Base-by-base conservation (phyloP, 441 rosid genomes). In the Cnidoscolus chayamansa region DNA sequence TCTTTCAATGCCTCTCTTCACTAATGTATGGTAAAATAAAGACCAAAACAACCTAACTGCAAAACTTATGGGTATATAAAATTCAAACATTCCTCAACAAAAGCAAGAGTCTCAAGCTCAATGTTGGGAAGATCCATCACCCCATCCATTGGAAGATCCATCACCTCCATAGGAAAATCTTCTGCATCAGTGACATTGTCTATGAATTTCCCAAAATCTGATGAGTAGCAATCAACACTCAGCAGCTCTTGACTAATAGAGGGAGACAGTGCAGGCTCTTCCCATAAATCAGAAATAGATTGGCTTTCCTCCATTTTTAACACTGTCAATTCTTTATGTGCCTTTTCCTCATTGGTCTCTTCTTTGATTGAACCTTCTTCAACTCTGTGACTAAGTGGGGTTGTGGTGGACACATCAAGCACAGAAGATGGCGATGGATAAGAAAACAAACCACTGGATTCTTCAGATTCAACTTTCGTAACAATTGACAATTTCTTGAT, bases 351-450 rank as follows among this genome's bases (percentile, higher is more conserved):
- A n/a, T 15, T 35, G 64, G 16, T 62, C 20, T 70, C 68, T n/a
- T 67, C 68, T 55, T 65, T 51, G 32, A 72, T 59, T 43, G n/a
- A 43, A 56, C 43, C 56, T 19, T 55, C 80, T 19, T 55, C 80
- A 25, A 45, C 47, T 25, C 50, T 61, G 2, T 68, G 60, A 50
- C 75, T 16, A 50, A 10, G 62, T 49, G 75, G 65, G 53, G 76
- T 62, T 19, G 79, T 64, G 4, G 68, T 20, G 12, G 75, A 62
- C 19, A 71, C 70, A 67, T 79, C 86, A n/a, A 86, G 89, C 74
- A 84, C 89, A 7, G 89, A 84, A 0, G 79, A 84, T 0, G 89
- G 89, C 0, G 89, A 86, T 2, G 77, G 81, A 54, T 61, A 85
- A 31, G 65, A 67, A 54, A 69, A 68, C 35, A 37, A 75, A 1